Conservation (phyloP, 148 eudicot genomes). For the Rheum nobile region DNA sequence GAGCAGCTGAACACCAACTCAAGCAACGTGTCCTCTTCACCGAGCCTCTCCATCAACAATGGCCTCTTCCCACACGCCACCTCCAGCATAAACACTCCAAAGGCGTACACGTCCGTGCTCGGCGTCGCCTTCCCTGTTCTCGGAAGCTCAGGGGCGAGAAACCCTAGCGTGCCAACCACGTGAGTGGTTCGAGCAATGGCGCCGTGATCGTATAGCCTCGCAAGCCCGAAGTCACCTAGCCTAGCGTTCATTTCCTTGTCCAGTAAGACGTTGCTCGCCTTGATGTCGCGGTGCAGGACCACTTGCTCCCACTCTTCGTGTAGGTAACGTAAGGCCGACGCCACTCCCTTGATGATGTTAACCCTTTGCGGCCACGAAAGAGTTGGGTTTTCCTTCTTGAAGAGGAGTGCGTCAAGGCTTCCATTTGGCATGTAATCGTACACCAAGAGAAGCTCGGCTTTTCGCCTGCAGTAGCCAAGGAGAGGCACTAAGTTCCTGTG, state of each 20-base stretch:
- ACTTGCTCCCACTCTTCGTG: slow-evolving; percentile 20
- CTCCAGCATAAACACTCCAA: slow-evolving; percentile 13
- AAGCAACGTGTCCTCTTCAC: slow-evolving; percentile 11
- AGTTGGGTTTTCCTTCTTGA: not conserved
- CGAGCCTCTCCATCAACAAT: not conserved
- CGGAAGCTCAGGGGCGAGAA: slow-evolving; percentile 21
- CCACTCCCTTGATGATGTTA: slow-evolving; percentile 17
- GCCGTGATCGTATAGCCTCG: slow-evolving; percentile 18
- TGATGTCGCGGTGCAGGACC: slow-evolving; percentile 14
- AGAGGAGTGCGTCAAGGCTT: slow-evolving; percentile 22
- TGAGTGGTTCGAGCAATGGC: slow-evolving; percentile 14
- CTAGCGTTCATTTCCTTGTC: slow-evolving; percentile 16
- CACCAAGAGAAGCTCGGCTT: slow-evolving; percentile 20
- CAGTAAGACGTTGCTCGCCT: slow-evolving; percentile 12
- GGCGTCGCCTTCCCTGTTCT: slow-evolving; percentile 11
- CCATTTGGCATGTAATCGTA: slow-evolving; percentile 26
- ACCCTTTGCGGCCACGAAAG: slow-evolving; percentile 13
- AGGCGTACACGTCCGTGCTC: slow-evolving; percentile 18
- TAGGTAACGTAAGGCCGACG: slow-evolving; percentile 16
- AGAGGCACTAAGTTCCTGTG: slow-evolving; percentile 26
- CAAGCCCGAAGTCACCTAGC: slow-evolving; percentile 25
- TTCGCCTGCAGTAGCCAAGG: slow-evolving; percentile 22
- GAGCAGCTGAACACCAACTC: slow-evolving; percentile 14
- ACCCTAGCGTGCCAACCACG: slow-evolving; percentile 19
- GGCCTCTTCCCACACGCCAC: slow-evolving; percentile 17